Evolutionary conservation across 441 rosid genomes (phyloP), one percentile per base, ranked within the genome.

Genomic region (Pelargonium exstipulatum): DNA sequence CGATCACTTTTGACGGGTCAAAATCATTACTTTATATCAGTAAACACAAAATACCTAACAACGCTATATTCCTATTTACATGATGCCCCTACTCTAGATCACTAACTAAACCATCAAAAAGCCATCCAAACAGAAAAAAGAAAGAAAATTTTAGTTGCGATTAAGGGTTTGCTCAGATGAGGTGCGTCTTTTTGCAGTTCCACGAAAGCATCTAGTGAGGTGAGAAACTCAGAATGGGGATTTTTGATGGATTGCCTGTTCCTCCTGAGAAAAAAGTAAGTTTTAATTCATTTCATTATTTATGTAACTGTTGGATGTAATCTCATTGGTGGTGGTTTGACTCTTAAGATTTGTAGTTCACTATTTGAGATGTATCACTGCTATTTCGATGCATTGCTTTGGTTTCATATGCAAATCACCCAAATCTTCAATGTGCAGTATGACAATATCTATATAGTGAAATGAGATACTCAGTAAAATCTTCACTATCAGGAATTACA

Each of bases 221-320:
- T 72, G 32, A 62, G 77, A 67, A 77, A 62, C 62, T 68, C 8
- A 69, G 75, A 68, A 92, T 95, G 99, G 89, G 92, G 61, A 73
- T 87, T 72, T 92, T 92, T 61, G 90, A 91, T 78, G 96, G 89
- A 79, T 80, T 95, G 86, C 99, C 97, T 10, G 88, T 95, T 68
- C 90, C 97, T 69, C 85, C 87, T 14, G 95, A 90, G 51, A 95
- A 95, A 81, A 83, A 84, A 70, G 99, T 95, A 77, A 81, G 84
- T 72, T 65, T 48, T 14, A 14, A 57, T 66, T 71, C 24, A 22
- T 43, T 66, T 42, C 12, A 58, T 12, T 58, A 22, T 12, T 58
- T 58, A 8, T 40, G 63, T 29, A 18, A 57, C 62, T 57, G 62
- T 57, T 57, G 62, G 61, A 24, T 53, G 61, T 53, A 7, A 16